Percentiles rank a stretch among this genome's conserved stretches.
phyloP scores from a whole-genome alignment of 306 rosid species.

The Elaeagnus macrophylla region DNA sequence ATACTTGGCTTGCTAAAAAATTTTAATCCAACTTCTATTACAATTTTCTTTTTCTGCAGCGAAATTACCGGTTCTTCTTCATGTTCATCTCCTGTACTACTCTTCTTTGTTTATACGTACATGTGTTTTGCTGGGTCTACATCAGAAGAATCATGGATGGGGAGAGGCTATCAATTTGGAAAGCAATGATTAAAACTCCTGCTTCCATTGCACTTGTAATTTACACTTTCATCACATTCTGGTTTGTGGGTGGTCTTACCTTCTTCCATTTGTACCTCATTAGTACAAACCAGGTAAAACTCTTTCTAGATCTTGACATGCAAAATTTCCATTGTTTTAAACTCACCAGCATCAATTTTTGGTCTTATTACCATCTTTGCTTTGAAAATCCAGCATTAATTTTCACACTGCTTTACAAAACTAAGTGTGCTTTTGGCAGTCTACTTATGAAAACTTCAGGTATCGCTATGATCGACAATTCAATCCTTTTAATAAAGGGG shows the following conservation, averaged over 20 bases:
- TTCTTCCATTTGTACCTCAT: constrained; percentile 63
- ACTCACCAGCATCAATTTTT: not conserved
- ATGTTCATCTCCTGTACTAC: constrained; percentile 52
- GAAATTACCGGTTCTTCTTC: constrained; percentile 71
- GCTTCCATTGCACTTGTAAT: constrained; percentile 52
- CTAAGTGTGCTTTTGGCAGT: constrained; percentile 28
- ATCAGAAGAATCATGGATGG: constrained; percentile 43
- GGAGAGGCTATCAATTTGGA: constrained; percentile 47
- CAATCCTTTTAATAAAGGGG: constrained; percentile 52
- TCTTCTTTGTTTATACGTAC: constrained; percentile 53
- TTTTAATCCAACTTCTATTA: not conserved
- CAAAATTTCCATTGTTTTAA: not conserved
- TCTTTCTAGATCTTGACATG: constrained; percentile 5
- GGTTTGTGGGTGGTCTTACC: constrained; percentile 75
- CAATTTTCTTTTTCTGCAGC: constrained; percentile 30
- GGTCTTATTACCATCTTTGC: not conserved
- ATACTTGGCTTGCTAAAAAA: too few relatives aligned
- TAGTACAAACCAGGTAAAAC: constrained; percentile 58
- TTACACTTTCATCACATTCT: constrained; percentile 42
- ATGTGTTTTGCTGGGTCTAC: constrained; percentile 72
- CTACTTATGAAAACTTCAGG: constrained; percentile 71
- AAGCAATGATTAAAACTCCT: constrained; percentile 59
- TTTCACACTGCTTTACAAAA: not conserved
- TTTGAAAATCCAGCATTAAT: not conserved
- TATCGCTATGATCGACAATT: constrained; percentile 45